Conservation (phyloP, 148 eudicot genomes). For the Cornus suecica region DNA sequence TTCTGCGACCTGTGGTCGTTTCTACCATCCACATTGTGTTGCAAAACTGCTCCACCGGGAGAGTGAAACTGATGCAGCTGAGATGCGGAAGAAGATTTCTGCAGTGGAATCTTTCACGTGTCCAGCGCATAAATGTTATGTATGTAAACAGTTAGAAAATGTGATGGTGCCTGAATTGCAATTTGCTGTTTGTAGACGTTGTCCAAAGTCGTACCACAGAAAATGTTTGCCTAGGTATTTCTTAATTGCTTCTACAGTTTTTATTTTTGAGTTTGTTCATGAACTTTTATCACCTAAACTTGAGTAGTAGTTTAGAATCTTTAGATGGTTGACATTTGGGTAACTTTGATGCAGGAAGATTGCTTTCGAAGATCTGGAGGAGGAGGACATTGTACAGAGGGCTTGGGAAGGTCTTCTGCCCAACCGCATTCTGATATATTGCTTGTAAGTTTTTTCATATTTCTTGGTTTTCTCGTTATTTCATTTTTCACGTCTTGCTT, state of each 20-base stretch:
- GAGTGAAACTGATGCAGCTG: conserved; percentile 43
- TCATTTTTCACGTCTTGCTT: not conserved
- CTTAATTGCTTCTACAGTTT: not conserved
- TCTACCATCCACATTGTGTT: conserved; percentile 88
- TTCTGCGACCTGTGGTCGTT: conserved; percentile 84
- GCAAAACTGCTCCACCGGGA: conserved; percentile 58
- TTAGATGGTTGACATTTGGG: conserved; percentile 11
- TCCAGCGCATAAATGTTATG: conserved; percentile 66
- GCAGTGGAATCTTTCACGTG: conserved; percentile 79
- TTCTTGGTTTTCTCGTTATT: not conserved
- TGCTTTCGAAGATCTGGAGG: conserved; percentile 49
- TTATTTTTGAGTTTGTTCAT: too few species aligned
- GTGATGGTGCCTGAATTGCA: conserved; percentile 44
- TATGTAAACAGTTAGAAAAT: conserved; percentile 62
- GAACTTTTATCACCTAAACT: not conserved
- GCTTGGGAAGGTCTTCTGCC: conserved; percentile 85
- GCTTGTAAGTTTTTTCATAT: conserved; percentile 57
- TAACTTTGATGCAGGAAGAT: conserved; percentile 52
- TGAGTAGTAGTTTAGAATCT: not conserved
- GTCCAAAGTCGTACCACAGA: conserved; percentile 85
- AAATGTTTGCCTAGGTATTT: conserved; percentile 88
- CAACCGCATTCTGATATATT: conserved; percentile 80
- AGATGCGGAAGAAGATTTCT: conserved; percentile 45
- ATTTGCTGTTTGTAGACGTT: conserved; percentile 94
- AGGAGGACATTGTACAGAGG: conserved; percentile 48